Percentiles rank a stretch among this genome's conserved stretches.
Evolutionary conservation across 768 basidiomycete genomes (phyloP).

Genomic region (Mycena chlorophos): DNA sequence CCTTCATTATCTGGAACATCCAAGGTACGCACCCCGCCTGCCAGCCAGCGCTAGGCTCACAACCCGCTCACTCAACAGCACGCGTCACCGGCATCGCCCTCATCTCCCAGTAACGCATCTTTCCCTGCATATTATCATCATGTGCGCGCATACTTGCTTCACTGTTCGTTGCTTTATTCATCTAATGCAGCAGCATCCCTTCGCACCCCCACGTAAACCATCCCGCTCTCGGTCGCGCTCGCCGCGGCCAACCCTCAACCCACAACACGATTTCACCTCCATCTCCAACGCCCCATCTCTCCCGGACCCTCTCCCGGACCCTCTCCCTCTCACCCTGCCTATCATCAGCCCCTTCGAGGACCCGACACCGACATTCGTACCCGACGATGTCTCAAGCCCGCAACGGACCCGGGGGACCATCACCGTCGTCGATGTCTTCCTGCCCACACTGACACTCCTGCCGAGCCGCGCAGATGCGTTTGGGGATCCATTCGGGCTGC

Average conservation of each 20-base stretch:
- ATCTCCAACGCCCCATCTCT: neutral
- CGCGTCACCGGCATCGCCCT: neutral
- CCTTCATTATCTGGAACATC: neutral
- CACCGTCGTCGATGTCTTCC: no score
- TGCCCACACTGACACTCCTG: no score
- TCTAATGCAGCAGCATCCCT: neutral
- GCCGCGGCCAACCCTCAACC: neutral
- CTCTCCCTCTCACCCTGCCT: neutral
- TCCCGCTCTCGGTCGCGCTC: neutral
- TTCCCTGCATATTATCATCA: no score
- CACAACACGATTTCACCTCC: neutral
- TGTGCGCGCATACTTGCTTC: no score
- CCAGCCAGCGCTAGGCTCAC: no score
- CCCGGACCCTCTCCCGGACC: neutral
- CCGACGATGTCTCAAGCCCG: neutral
- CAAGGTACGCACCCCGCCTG: neutral
- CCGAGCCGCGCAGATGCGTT: no score
- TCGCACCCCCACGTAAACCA: neutral
- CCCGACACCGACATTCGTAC: neutral
- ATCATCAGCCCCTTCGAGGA: neutral
- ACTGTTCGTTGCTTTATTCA: neutral
- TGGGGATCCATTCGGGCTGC: no score
- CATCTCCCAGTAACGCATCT: neutral
- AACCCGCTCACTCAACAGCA: neutral
- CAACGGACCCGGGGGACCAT: no score